A percentile compares a stretch with the other conserved stretches of the same genome.
These are phyloP conservation scores for Brasilioporus rufonigricans DNA, from an alignment of 768 basidiomycete species.

Conservation along the genomic window DNA sequence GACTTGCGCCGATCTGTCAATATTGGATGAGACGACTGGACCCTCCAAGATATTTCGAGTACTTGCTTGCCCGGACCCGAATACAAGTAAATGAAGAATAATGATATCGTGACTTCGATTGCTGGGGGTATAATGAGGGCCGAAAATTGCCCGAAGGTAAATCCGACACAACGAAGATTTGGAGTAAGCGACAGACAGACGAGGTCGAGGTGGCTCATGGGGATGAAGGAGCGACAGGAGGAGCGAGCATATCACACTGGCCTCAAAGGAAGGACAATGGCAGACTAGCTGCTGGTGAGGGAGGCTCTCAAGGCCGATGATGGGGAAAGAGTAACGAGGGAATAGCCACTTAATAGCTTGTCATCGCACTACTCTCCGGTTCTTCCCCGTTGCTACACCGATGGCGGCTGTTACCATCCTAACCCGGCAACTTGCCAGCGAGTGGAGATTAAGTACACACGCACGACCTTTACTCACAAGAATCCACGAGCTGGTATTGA, in stretches of 20 bases:
- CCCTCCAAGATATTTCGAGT: background rate
- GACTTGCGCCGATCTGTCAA: conserved; percentile 46
- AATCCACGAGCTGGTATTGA: background rate
- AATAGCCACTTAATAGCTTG: conserved; percentile 1
- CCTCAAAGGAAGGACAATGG: conserved; percentile 33
- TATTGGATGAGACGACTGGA: conserved; percentile 1
- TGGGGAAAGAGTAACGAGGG: conserved; percentile 23
- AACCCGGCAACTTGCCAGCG: too few species aligned
- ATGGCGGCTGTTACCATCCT: conserved; percentile 19
- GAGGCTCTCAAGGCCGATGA: conserved; percentile 17
- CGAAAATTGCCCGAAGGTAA: conserved; percentile 44
- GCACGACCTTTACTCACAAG: background rate
- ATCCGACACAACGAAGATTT: conserved; percentile 66
- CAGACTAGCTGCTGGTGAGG: conserved; percentile 45
- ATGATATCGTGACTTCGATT: conserved; percentile 59
- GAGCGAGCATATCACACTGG: conserved; percentile 36
- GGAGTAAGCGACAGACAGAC: conserved; percentile 68
- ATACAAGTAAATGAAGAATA: conserved; percentile 49
- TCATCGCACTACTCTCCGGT: background rate
- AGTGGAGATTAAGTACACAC: background rate
- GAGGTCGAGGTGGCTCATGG: conserved; percentile 43
- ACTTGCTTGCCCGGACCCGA: conserved; percentile 50
- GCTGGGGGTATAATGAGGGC: conserved; percentile 60
- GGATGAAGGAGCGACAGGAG: conserved; percentile 13
- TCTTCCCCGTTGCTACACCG: conserved; percentile 17